Evolutionary conservation across 352 stramenopile species (phyloP), one percentile per base, ranked within the genome.

Genomic region (Pythium pyrilobum): DNA sequence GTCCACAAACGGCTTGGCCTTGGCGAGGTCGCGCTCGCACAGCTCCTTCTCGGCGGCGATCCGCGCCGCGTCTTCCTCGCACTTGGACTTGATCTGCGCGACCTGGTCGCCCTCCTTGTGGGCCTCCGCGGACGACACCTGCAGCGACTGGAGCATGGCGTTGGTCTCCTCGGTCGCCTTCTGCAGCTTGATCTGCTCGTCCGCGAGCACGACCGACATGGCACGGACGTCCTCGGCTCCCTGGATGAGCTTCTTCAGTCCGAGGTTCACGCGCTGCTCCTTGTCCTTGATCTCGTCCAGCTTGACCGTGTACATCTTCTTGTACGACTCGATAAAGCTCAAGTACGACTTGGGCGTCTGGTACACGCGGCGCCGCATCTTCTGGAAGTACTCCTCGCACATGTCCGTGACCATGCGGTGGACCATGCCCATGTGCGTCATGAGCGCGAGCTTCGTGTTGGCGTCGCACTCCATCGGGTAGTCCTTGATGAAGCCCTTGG

Each of bases 271-370:
- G 23, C 93, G 87, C 66, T 95, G 87, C 63, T 98, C 96, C 67
- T 99, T 99, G 43, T 95, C 84, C 63, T 98, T 97, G 49, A 98
- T 90, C 48, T 97, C 90, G 29, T 96, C 89, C 3, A 97, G 78
- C 64, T 97, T 97, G 23, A 94, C 77, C 0, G 64, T 69, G 74
- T 99, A 99, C 91, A 98, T 97, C 54, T 89, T 87, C 72, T 98
- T 99, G 85, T 98, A 99, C 37, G 92, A 93, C 52, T 97, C 88
- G 56, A 99, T 98, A 65, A 99, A 99, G 57, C 87, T 98, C 43
- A 99, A 67, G 67, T 98, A 99, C 52, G 91, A 98, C 71, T 99
- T 99, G 4, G 97, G 97, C 1, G 97, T 99, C 64, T 99, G 96
- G 65, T 99, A 99, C 44, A 99, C 97, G 18, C 93, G 85, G 0